Percentiles rank a stretch among this genome's conserved stretches.
These are phyloP conservation scores for Psilocybe azurescens DNA, from an alignment of 768 basidiomycete genomes.

Conservation along the genomic window DNA sequence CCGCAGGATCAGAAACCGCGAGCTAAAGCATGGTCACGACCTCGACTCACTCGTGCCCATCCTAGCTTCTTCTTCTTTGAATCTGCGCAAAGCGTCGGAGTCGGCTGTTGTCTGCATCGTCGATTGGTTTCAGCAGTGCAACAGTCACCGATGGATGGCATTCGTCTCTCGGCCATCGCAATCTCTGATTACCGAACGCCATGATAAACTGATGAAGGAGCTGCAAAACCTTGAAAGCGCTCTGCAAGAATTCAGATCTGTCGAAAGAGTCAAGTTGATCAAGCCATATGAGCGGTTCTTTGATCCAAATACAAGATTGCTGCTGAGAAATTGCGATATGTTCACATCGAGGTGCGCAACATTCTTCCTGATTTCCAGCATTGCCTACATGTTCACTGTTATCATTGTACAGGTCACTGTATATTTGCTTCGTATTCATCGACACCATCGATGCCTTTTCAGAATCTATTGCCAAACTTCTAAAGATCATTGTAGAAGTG, in stretches of 20 bases:
- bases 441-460: conserved; percentile 47
- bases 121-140: conserved; percentile 43
- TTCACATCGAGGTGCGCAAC: conserved; percentile 43
- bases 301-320: conserved; percentile 37
- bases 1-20: conserved; percentile 34
- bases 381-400: not conserved
- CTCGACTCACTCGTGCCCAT: conserved; percentile 47
- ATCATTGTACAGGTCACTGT: conserved; percentile 39
- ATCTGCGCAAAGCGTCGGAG: conserved; percentile 38
- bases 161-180: conserved; percentile 32
- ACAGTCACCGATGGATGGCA: conserved; percentile 39
- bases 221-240: conserved; percentile 30
- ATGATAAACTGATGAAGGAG: conserved; percentile 29
- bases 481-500: conserved; percentile 37
- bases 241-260: conserved; percentile 38
- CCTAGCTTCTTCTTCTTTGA: conserved; percentile 38
- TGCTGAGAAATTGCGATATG: conserved; percentile 33
- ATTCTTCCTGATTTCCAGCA: not conserved
- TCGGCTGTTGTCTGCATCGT: conserved; percentile 24
- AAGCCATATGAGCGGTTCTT: conserved; percentile 48
- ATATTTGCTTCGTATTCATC: conserved; percentile 50
- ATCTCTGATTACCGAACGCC: conserved; percentile 28
- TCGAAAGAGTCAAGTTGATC: conserved; percentile 40
- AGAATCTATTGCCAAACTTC: conserved; percentile 36
- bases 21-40: conserved; percentile 45